Base-by-base conservation (phyloP, 768 basidiomycete genomes). In the Boletus pseudo-olivaceus region DNA sequence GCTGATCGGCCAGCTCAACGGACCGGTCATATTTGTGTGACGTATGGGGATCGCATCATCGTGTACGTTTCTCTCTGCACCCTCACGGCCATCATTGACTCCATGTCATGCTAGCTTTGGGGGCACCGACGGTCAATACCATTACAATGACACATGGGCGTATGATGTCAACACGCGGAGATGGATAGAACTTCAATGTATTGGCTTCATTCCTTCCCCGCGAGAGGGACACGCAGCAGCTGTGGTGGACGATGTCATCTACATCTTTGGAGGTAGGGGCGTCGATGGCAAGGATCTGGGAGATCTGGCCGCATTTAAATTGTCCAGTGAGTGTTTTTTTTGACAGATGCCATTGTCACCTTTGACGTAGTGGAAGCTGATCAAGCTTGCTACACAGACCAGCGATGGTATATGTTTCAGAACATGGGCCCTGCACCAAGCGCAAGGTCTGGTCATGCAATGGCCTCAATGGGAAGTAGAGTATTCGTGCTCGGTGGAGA, bases 391-490 rank as follows among this genome's bases (percentile, higher is more conserved):
- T 47, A 41, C 43, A 30, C 67, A 98, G 96, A 94, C 72, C 91
- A 93, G 66, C 81, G 97, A 62, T 99, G 97, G 97, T 99, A 95
- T 74, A 98, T 95, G 93, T 99, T 99, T 77, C 94, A 98, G 72
- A 97, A 98, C 67, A 99, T 99, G 97, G 97, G 97, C 0, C 96
- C 96, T 17, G 83, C 92, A 15, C 97, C 97, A 1, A 86, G 79
- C 38, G 91, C 93, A 3, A 82, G 97, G 47, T 95, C 93, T 9
- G 97, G 97, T 2, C 97, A 99, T 72, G 91, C 96, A n/a, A 96
- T 99, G 94, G 93, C 95, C 7, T 85, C 92, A 12, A 86, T 90
- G 67, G 93, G 91, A 30, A 81, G 86, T 45, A 83, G 87, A 57
- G 90, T 99, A 5, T 91, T 92, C 61, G 94, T 99, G 6, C 80